Base-by-base conservation (phyloP, 2,329 filamentous ascomycete genomes). In the Colletotrichum falcatum region DNA sequence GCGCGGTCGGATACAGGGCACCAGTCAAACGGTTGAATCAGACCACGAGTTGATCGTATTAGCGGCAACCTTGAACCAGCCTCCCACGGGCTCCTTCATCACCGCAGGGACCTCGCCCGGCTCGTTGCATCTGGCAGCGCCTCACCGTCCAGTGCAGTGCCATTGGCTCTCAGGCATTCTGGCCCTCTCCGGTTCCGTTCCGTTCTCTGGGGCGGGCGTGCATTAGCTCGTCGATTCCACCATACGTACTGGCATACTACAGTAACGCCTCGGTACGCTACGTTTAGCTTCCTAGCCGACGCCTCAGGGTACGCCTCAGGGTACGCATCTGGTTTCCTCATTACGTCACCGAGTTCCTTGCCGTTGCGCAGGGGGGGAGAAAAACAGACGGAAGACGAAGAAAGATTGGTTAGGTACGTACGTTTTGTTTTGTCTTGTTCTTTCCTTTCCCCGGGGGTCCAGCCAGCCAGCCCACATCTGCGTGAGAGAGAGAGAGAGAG, bases 271-370 rank as follows among this genome's bases (percentile, higher is more conserved):
- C n/a, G n/a, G 33, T 12, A 23, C 48, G 39, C 42, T 37, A 51
- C 63, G 26, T 61, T 69, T 44, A 64, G 53, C 65, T 69, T 14
- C 58, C 30, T 54, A 35, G 14, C 53, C 56, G 65, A 67, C 68
- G 68, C 68, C 65, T 37, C 65, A 26, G n/a, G 54, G 60, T 71
- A 60, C 53, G 68, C 63, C 60, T 44, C 14, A n/a, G n/a, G n/a
- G n/a, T n/a, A n/a, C n/a, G n/a, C 7, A 33, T 4, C 51, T 35
- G 23, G 28, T 44, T 51, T 37, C 9, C 56, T 42, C 46, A 59
- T 65, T 66, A 66, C 64, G 64, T 66, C 46, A 66, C 46, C 37
- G 35, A 55, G 48, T 66, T 61, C 46, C 58, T 62, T 44, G 33
- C n/a, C 58, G 46, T 66, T 65, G 42, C n/a, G 51, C 56, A 46